Conservation (phyloP, 2,329 filamentous ascomycete species). For the Aureobasidium sp. region DNA sequence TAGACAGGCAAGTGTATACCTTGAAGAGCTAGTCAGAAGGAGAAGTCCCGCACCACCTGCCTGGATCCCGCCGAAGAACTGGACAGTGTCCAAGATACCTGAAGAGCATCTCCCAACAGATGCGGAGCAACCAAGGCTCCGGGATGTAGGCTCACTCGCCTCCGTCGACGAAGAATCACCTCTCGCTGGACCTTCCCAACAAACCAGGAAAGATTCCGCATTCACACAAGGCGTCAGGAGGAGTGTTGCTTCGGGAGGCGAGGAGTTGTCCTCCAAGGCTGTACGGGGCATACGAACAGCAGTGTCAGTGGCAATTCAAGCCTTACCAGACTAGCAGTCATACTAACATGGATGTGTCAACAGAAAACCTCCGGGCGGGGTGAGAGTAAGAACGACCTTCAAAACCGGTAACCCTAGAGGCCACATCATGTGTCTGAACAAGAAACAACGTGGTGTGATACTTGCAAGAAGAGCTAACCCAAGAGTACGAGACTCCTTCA, state of each 20-base stretch:
- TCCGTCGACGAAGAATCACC: background rate
- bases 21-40: background rate
- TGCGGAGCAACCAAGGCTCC: background rate
- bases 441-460: background rate
- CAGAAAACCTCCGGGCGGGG: background rate
- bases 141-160: background rate
- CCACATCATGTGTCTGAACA: background rate
- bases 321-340: background rate
- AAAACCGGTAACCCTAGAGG: background rate
- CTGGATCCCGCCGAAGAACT: background rate
- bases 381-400: background rate
- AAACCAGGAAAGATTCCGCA: background rate
- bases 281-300: background rate
- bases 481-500: background rate
- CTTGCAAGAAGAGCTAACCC: background rate
- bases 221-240: background rate
- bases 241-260: background rate
- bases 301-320: background rate
- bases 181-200: background rate
- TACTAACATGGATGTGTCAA: background rate
- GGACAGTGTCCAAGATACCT: background rate
- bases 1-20: background rate
- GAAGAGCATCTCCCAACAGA: background rate
- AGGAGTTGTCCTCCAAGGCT: background rate
- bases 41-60: background rate